Percentiles rank a stretch among this genome's conserved stretches.
These are phyloP conservation scores for Diplodia seriata DNA, from an alignment of 2,329 filamentous ascomycete species.

Conservation along the genomic window DNA sequence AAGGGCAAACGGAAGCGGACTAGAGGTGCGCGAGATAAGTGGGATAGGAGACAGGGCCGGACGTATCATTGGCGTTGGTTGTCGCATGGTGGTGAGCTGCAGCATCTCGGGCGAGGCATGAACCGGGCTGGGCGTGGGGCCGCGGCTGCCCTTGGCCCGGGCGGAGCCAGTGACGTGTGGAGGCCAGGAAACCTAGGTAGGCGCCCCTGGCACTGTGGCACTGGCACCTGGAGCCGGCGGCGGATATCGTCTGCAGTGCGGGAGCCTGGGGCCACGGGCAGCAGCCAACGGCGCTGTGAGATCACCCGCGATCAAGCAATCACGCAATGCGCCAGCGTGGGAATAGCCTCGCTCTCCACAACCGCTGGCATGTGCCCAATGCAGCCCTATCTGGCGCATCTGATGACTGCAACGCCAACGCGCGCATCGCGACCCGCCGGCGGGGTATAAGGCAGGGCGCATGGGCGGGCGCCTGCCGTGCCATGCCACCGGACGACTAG, in stretches of 20 bases:
- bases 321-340: conserved; percentile 17
- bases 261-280: background rate
- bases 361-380: background rate
- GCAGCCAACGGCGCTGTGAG: background rate
- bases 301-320: conserved; percentile 18
- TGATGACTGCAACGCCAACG: background rate
- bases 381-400: background rate
- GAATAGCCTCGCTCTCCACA: conserved; percentile 22
- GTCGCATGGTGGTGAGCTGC: conserved; percentile 15
- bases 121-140: conserved; percentile 11
- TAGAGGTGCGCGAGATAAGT: conserved; percentile 16
- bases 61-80: conserved; percentile 10
- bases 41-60: background rate
- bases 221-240: no score
- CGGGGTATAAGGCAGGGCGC: conserved; percentile 20
- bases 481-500: conserved; percentile 19
- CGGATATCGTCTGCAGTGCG: no score
- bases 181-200: background rate
- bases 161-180: conserved; percentile 15
- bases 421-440: conserved; percentile 1
- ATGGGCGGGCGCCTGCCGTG: background rate
- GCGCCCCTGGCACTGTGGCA: no score
- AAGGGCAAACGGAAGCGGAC: conserved; percentile 1
- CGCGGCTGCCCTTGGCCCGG: background rate
- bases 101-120: conserved; percentile 19